These are phyloP conservation scores for Vitis riparia DNA, from an alignment of 164 flowering plant species.

Conservation along the genomic window DNA sequence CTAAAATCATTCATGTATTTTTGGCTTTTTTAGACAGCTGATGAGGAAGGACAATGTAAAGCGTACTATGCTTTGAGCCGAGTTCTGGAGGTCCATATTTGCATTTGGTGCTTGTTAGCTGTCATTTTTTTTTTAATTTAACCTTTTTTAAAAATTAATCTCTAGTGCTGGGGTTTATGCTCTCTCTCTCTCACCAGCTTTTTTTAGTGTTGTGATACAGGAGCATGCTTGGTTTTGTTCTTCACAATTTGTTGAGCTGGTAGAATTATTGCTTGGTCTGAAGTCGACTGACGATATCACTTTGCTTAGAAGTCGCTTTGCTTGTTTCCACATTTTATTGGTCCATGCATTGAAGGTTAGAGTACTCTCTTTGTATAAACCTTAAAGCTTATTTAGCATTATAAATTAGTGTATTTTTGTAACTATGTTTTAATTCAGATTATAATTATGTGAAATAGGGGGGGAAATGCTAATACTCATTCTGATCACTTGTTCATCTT, in stretches of 20 bases:
- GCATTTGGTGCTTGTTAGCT: background rate
- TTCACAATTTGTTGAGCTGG: slow-evolving; percentile 53
- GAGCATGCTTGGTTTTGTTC: slow-evolving; percentile 72
- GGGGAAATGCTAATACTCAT: too few relatives aligned
- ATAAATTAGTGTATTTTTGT: too few relatives aligned
- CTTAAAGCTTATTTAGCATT: too few relatives aligned
- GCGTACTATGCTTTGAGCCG: slow-evolving; percentile 62
- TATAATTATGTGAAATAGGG: too few relatives aligned
- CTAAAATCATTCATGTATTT: slow-evolving; percentile 2
- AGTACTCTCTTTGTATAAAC: background rate
- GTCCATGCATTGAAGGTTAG: slow-evolving; percentile 63
- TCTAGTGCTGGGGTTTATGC: background rate
- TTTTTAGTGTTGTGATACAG: slow-evolving; percentile 39
- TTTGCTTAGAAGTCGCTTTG: slow-evolving; percentile 55
- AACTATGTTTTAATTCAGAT: too few relatives aligned
- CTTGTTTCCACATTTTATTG: slow-evolving; percentile 58
- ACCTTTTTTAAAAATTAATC: background rate
- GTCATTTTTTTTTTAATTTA: background rate
- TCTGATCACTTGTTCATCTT: too few relatives aligned
- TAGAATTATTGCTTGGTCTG: slow-evolving; percentile 54
- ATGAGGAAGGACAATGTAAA: slow-evolving; percentile 39
- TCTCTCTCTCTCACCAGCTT: background rate
- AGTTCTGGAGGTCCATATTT: slow-evolving; percentile 66
- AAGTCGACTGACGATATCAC: slow-evolving; percentile 45
- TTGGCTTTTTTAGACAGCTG: slow-evolving; percentile 35